Evolutionary conservation across 768 basidiomycete genomes (phyloP).

Genomic region (Coprinellus micaceus): DNA sequence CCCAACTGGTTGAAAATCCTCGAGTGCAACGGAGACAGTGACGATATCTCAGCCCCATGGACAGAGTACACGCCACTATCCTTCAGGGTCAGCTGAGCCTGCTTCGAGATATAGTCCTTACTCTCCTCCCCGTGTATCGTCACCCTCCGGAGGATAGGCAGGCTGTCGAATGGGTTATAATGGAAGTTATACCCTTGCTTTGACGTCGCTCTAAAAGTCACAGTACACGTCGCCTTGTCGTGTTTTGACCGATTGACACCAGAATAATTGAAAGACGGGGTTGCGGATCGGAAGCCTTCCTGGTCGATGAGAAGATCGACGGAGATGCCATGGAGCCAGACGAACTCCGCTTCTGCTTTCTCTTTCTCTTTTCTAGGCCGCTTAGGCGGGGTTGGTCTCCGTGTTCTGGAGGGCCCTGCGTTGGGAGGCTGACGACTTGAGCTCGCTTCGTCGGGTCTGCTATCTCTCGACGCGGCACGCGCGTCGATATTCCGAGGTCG

Average conservation of each 20-base stretch:
- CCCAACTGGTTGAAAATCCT: not conserved
- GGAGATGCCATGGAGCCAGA: slow-evolving; percentile 51
- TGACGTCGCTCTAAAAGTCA: slow-evolving; percentile 60
- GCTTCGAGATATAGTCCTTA: slow-evolving; percentile 72
- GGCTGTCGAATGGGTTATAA: slow-evolving; percentile 60
- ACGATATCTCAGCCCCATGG: slow-evolving; percentile 55
- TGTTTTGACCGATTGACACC: slow-evolving; percentile 42
- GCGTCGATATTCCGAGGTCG: too few relatives aligned
- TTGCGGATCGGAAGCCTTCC: slow-evolving; percentile 70
- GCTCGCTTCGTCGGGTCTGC: too few relatives aligned
- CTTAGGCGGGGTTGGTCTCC: slow-evolving; percentile 1
- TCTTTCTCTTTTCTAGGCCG: slow-evolving; percentile 26
- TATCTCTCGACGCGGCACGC: too few relatives aligned
- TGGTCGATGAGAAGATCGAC: slow-evolving; percentile 78
- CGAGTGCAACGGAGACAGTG: slow-evolving; percentile 18
- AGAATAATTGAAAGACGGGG: slow-evolving; percentile 56
- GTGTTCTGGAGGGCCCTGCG: too few relatives aligned
- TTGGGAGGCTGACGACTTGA: too few relatives aligned
- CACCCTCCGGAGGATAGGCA: slow-evolving; percentile 68
- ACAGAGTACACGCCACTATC: slow-evolving; percentile 74
- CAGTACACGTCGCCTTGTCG: slow-evolving; percentile 33
- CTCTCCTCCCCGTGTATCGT: slow-evolving; percentile 64
- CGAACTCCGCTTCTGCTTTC: slow-evolving; percentile 22
- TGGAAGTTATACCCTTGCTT: slow-evolving; percentile 67
- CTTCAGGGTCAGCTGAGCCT: slow-evolving; percentile 68